Evolutionary conservation across 2,329 filamentous ascomycete genomes (phyloP), one percentile per base, ranked within the genome.

Genomic region (Fusarium pseudoanthophilum): DNA sequence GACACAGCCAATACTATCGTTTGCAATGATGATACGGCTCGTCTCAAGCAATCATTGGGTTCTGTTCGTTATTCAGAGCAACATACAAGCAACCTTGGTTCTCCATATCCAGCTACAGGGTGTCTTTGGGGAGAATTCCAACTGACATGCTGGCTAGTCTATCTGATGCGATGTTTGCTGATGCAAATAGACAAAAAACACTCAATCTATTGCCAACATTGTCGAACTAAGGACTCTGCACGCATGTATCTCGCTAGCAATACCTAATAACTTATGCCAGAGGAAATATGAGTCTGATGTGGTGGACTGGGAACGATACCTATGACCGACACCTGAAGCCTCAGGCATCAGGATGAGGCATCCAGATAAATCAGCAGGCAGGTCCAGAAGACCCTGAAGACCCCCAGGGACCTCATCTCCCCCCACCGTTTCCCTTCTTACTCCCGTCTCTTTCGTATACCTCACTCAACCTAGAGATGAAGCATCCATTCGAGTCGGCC

Each of bases 281-380:
- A 11, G 5, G 16, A 49, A 30, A 32, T 13, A 49, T 30, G 46
- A 49, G 28, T 9, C 15, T 34, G 30, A 20, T 24, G n/a, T 20
- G 24, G 30, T 51, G 24, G 51, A 26, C 39, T 37, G 37, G 24
- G 26, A 49, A 73, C 36, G 11, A 18, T 6, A 39, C 26, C n/a
- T n/a, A n/a, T 42, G 46, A 64, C 34, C 39, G 51, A 68, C 30
- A 71, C 62, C 71, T 71, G n/a, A 61, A 30, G 20, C 37, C 28
- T 68, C n/a, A 73, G 71, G 71, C 71, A 45, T 11, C 13, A 53
- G 26, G 30, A 39, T 53, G 16, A 72, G 67, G 67, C 43, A 28
- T 18, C 49, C 24, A 21, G 59, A 69, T 64, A 56, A 72, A 55
- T 72, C 64, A 69, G 55, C 64, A 42, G 24, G 26, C 18, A 46